Conservation (phyloP, 2,329 filamentous ascomycete species). For the Aspergillus uvarum region DNA sequence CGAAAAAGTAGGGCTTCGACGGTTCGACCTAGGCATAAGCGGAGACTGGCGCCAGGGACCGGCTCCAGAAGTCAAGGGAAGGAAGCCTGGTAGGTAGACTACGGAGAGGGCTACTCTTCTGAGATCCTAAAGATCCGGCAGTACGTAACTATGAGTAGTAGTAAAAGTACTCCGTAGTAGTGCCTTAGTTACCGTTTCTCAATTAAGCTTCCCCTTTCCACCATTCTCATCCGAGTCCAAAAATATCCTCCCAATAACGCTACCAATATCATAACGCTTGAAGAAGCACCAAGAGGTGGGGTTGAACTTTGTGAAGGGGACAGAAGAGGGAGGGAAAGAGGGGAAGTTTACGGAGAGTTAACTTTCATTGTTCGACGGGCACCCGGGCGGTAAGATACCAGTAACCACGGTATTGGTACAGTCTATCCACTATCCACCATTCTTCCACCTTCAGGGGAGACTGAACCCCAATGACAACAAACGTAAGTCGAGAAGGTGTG, state of each 20-base stretch:
- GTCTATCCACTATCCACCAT: background rate
- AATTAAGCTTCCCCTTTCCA: background rate
- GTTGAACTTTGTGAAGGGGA: background rate
- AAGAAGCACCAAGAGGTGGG: slow-evolving; percentile 1
- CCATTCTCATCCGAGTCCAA: background rate
- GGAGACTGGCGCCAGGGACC: slow-evolving; percentile 26
- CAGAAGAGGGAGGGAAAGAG: background rate
- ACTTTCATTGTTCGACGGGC: background rate
- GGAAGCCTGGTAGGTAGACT: background rate
- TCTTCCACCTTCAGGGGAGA: background rate
- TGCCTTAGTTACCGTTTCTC: no score
- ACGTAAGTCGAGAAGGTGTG: background rate
- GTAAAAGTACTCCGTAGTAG: no score
- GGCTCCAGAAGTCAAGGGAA: background rate
- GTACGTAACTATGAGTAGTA: background rate
- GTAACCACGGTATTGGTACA: background rate
- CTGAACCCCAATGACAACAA: background rate
- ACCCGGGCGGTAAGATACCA: background rate
- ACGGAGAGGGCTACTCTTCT: background rate
- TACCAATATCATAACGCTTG: background rate
- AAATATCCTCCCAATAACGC: background rate
- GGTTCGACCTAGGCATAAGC: slow-evolving; percentile 11
- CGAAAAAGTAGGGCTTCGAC: slow-evolving; percentile 18
- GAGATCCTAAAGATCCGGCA: background rate
- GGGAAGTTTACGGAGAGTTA: background rate